A percentile compares a stretch with the other conserved stretches of the same genome.
phyloP scores from a whole-genome alignment of 768 basidiomycete species.

The Suillus weaverae region DNA sequence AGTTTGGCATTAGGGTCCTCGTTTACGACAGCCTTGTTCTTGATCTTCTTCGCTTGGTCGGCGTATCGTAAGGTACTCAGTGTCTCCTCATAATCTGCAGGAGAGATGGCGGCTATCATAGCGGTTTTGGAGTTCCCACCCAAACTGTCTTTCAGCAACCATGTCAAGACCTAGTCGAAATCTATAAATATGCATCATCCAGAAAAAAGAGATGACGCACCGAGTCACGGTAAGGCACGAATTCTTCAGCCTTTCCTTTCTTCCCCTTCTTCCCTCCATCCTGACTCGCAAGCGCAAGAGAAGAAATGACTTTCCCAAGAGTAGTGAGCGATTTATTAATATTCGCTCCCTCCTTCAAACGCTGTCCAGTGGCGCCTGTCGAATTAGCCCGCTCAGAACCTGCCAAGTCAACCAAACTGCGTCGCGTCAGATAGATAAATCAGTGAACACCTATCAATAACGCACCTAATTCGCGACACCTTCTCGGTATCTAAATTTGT shows the following conservation, averaged over 20 bases:
- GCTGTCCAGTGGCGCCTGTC: slow-evolving; percentile 94
- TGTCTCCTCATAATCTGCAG: slow-evolving; percentile 98
- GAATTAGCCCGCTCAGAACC: slow-evolving; percentile 97
- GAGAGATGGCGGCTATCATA: slow-evolving; percentile 98
- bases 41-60: slow-evolving; percentile 99
- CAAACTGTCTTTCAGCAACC: slow-evolving; percentile 96
- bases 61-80: slow-evolving; percentile 96
- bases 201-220: slow-evolving; percentile 44
- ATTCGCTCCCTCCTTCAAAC: slow-evolving; percentile 96
- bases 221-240: slow-evolving; percentile 96
- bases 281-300: slow-evolving; percentile 65
- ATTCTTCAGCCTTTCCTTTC: slow-evolving; percentile 88
- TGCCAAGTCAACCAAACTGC: slow-evolving; percentile 92
- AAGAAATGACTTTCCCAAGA: slow-evolving; percentile 95
- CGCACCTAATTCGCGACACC: slow-evolving; percentile 93
- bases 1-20: slow-evolving; percentile 99
- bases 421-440: slow-evolving; percentile 13
- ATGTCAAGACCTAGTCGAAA: slow-evolving; percentile 78
- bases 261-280: slow-evolving; percentile 77
- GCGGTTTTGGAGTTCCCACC: slow-evolving; percentile 98
- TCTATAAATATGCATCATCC: not conserved
- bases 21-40: slow-evolving; percentile 99
- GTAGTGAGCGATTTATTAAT: slow-evolving; percentile 99
- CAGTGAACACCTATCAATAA: slow-evolving; percentile 5
- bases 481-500: slow-evolving; percentile 96